Conservation (phyloP, 2,329 filamentous ascomycete genomes). For the Xylaria sp. region DNA sequence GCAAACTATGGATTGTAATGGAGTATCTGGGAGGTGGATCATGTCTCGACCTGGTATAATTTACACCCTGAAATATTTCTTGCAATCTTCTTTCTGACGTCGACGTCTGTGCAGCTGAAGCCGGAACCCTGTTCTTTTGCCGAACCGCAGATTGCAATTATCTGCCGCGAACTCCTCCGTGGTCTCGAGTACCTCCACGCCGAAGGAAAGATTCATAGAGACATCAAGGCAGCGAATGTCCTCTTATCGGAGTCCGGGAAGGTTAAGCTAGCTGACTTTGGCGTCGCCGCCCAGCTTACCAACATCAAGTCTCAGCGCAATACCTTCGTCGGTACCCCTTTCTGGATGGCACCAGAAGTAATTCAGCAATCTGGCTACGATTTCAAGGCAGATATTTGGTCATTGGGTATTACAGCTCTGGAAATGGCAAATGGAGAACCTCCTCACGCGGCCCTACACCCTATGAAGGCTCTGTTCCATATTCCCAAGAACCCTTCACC, state of each 20-base stretch:
- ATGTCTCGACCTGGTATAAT: conserved; percentile 84
- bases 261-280: conserved; percentile 97
- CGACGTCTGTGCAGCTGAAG: conserved; percentile 73
- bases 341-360: conserved; percentile 97
- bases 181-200: conserved; percentile 93
- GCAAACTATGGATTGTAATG: conserved; percentile 99
- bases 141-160: conserved; percentile 91
- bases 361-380: conserved; percentile 87
- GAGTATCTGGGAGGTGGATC: conserved; percentile 96
- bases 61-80: conserved; percentile 14
- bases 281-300: conserved; percentile 93
- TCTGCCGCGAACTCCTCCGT: conserved; percentile 89
- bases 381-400: conserved; percentile 95
- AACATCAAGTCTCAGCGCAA: conserved; percentile 98
- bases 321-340: conserved; percentile 96
- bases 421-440: conserved; percentile 90
- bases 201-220: conserved; percentile 95
- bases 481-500: conserved; percentile 91
- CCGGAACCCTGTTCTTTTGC: conserved; percentile 78
- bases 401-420: conserved; percentile 89
- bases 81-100: conserved; percentile 47
- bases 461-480: conserved; percentile 92
- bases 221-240: conserved; percentile 96
- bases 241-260: conserved; percentile 90
- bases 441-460: conserved; percentile 85